Conservation (phyloP, 2,329 filamentous ascomycete species). For the Cladorrhinum sp. region DNA sequence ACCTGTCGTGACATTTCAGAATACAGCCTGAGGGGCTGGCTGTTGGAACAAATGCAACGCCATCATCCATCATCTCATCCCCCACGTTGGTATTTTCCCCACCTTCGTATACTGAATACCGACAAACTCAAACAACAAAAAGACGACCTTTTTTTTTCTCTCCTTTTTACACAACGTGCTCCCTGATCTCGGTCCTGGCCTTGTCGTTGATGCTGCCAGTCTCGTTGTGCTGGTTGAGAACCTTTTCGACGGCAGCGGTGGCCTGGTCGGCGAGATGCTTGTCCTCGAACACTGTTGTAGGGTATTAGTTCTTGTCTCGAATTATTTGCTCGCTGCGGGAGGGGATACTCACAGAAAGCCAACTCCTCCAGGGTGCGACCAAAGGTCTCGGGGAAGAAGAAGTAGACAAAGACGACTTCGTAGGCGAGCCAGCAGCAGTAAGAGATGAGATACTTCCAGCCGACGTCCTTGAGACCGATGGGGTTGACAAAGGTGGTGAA, state of each 20-base stretch:
- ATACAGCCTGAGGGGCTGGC: not conserved
- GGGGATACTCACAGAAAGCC: slow-evolving; percentile 26
- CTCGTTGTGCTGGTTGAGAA: slow-evolving; percentile 20
- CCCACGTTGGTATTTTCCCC: not conserved
- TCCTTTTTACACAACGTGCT: slow-evolving; percentile 8
- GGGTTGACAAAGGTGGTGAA: slow-evolving; percentile 29
- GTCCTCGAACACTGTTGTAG: slow-evolving; percentile 31
- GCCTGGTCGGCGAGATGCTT: slow-evolving; percentile 30
- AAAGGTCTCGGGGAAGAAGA: slow-evolving; percentile 30
- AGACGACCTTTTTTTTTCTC: not conserved
- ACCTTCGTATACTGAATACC: not conserved
- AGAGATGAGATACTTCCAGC: slow-evolving; percentile 27
- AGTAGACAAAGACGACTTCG: slow-evolving; percentile 27
- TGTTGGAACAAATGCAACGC: slow-evolving; percentile 1
- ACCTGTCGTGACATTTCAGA: not conserved
- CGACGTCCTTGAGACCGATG: slow-evolving; percentile 25
- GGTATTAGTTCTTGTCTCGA: slow-evolving; percentile 1
- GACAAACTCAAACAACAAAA: not conserved
- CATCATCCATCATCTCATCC: not conserved
- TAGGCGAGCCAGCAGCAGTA: slow-evolving; percentile 29
- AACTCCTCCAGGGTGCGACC: slow-evolving; percentile 32
- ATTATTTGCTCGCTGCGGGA: not conserved
- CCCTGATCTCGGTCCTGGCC: slow-evolving; percentile 7
- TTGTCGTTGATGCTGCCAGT: not conserved
- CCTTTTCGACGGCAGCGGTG: slow-evolving; percentile 31